phyloP scores from a whole-genome alignment of 768 basidiomycete species.

The Stropharia rugosoannulata region DNA sequence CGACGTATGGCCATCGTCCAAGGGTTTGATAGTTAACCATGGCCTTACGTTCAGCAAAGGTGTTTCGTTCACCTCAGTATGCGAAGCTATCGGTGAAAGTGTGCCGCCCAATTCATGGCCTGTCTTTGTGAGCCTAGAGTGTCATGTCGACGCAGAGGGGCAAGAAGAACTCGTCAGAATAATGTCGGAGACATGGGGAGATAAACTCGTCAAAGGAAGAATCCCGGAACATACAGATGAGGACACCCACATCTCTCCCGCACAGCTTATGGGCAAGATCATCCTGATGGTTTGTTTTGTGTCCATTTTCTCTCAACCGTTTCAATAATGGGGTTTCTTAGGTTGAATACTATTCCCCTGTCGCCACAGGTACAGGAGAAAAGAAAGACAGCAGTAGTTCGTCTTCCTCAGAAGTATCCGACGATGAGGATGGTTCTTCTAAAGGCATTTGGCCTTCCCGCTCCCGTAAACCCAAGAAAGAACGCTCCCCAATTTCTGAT shows the following conservation, averaged over 20 bases:
- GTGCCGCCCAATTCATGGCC: conserved; percentile 49
- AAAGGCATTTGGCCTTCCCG: conserved; percentile 1
- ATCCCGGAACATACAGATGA: conserved; percentile 32
- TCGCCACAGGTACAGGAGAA: conserved; percentile 20
- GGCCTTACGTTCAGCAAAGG: conserved; percentile 57
- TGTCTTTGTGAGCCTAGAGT: conserved; percentile 59
- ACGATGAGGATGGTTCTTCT: conserved; percentile 22
- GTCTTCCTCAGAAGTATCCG: conserved; percentile 23
- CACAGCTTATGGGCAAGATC: conserved; percentile 50
- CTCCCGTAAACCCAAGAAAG: conserved; percentile 17
- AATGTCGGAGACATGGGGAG: conserved; percentile 51
- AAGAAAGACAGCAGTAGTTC: conserved; percentile 14
- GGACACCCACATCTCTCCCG: conserved; percentile 39
- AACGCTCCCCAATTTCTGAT: conserved; percentile 38
- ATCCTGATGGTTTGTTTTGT: conserved; percentile 50
- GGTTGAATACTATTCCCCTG: conserved; percentile 55
- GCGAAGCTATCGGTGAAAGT: conserved; percentile 46
- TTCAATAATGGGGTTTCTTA: conserved; percentile 15
- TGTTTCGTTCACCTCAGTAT: conserved; percentile 51
- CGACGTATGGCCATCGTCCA: conserved; percentile 61
- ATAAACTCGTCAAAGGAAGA: conserved; percentile 43
- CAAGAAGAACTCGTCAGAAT: conserved; percentile 55
- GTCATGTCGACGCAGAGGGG: conserved; percentile 50
- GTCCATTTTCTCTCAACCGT: not conserved
- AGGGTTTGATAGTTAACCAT: conserved; percentile 58